Base-by-base conservation (phyloP, 306 rosid genomes). In the Corylus avellana region DNA sequence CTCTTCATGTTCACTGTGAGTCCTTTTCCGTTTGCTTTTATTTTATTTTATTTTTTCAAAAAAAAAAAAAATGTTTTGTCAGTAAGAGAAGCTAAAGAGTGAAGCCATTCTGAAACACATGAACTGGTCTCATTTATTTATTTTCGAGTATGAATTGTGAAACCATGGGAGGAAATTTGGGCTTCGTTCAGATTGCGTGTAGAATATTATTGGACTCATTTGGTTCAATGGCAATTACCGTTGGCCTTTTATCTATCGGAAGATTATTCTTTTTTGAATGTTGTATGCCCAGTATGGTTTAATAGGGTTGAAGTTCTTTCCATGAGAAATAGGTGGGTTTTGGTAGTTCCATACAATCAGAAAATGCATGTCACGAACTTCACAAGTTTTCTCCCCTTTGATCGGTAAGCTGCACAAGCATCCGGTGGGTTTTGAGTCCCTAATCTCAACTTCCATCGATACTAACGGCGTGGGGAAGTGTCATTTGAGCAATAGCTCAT, bases 1-100 rank as follows among this genome's bases (percentile, higher is more conserved):
- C 92, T 94, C 42, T 90, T 92, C 89, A 92, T 94, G 97, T 94
- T 94, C 92, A 87, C 92, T 67, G 98, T 94, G 77, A 90, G 97
- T 84, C 12, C 55, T 48, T 48, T 17, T 53, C 32, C 10, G 11
- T 70, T 37, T 32, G 56, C 4, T 53, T 55, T 2, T 0, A 18
- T 37, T 56, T 1, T 1, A 7, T 18, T 27, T 70, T 22, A 22
- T 17, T 7, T 22, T 55, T 42, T 42, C 8, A 5, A 42, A 7
- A 42, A 42, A 42, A 42, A 42, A 32, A 42, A 0, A 39, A 39
- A 39, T 18, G 16, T 49, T 63, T 10, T 2, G 55, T 37, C 27
- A 32, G 27, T 58, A 69, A 46, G 46, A 46, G 49, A 46, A 46
- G 49, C 49, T 46, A 46, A 46, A 25, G 39, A 49, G 0, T 54